A percentile compares a stretch with the other conserved stretches of the same genome.
phyloP scores from a whole-genome alignment of 306 rosid genomes.

The Casuarina cunninghamiana region DNA sequence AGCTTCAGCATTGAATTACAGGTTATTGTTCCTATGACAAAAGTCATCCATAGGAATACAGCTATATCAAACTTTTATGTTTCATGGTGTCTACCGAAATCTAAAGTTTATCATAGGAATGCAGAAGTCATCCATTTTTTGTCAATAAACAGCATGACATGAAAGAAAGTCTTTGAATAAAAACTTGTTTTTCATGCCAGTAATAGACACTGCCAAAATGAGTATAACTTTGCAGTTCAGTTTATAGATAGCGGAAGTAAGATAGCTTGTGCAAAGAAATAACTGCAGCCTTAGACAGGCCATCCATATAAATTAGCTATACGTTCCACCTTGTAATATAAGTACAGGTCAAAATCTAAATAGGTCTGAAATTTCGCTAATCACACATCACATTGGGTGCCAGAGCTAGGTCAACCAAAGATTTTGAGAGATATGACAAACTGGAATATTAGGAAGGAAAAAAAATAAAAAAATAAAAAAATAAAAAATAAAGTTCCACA shows the following conservation, averaged over 20 bases:
- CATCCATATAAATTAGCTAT: not conserved
- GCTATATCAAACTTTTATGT: not conserved
- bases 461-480: no score
- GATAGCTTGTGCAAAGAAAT: not conserved
- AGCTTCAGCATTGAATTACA: not conserved
- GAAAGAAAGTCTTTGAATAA: not conserved
- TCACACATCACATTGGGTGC: not conserved
- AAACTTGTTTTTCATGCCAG: not conserved
- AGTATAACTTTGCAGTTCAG: constrained; percentile 2
- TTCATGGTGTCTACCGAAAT: not conserved
- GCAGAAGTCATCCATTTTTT: not conserved
- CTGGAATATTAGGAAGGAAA: not conserved
- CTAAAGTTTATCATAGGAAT: not conserved
- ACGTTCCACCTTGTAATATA: not conserved
- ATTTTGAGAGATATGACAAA: not conserved
- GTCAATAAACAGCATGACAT: not conserved
- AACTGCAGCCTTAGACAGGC: not conserved
- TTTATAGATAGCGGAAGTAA: not conserved
- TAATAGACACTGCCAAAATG: not conserved
- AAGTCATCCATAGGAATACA: not conserved
- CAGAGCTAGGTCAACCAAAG: not conserved
- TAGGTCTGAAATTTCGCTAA: not conserved
- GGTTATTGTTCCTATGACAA: not conserved
- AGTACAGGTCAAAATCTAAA: not conserved
- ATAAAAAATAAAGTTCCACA: not conserved